Evolutionary conservation across 257 asterid species (phyloP).

Genomic region (Agastache rugosa): DNA sequence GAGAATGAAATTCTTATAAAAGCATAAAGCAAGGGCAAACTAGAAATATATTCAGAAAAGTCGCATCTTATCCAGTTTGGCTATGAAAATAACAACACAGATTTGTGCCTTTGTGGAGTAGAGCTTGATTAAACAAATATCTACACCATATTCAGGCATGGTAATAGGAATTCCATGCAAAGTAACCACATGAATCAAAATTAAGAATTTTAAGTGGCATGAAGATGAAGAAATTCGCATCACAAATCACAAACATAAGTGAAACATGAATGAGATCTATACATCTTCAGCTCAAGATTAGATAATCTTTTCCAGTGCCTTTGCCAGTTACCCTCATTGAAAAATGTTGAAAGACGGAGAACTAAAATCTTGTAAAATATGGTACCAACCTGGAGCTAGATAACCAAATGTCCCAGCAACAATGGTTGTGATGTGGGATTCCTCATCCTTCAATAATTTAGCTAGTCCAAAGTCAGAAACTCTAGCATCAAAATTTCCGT

Average conservation of each 20-base stretch:
- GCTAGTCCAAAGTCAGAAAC: constrained; percentile 97
- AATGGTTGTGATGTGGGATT: constrained; percentile 94
- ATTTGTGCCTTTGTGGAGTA: neutral
- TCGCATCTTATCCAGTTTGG: neutral
- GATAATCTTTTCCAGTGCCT: constrained; percentile 17
- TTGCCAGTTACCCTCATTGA: neutral
- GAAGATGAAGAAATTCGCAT: constrained; percentile 14
- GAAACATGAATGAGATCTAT: neutral
- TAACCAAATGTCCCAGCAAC: constrained; percentile 98
- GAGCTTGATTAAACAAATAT: constrained; percentile 23
- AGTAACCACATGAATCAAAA: constrained; percentile 10
- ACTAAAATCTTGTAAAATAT: constrained; percentile 15
- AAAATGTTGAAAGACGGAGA: constrained; percentile 14
- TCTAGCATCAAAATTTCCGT: constrained; percentile 87
- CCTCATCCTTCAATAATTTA: constrained; percentile 88
- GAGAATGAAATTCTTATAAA: neutral
- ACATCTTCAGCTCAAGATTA: constrained; percentile 13
- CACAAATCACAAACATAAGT: neutral
- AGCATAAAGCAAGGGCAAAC: neutral
- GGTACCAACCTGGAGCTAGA: constrained; percentile 87
- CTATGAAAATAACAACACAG: constrained; percentile 1
- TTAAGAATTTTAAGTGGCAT: neutral
- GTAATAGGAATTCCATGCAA: constrained; percentile 6
- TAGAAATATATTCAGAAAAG: neutral
- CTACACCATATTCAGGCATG: constrained; percentile 8